Percentiles rank a stretch among this genome's conserved stretches.
phyloP scores from a whole-genome alignment of 768 basidiomycete species.

The Lentinula guzmanii region DNA sequence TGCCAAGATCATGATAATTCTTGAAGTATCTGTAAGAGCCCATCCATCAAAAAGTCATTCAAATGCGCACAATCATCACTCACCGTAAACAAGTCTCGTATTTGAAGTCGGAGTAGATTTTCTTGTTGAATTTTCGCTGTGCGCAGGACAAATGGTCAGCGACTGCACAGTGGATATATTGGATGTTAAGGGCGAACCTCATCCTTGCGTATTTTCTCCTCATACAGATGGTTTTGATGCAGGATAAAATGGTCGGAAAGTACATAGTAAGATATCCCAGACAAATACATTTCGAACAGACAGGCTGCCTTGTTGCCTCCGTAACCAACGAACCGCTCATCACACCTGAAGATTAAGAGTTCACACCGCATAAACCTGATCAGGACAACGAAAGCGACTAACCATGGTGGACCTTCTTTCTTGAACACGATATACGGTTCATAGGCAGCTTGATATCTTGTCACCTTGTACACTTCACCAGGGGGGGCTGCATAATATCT shows the following conservation, averaged over 20 bases:
- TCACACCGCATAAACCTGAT: not conserved
- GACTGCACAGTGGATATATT: not conserved
- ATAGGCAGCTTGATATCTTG: constrained; percentile 75
- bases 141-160: not conserved
- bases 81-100: constrained; percentile 71
- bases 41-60: not conserved
- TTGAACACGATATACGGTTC: constrained; percentile 86
- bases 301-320: constrained; percentile 93
- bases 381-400: not conserved
- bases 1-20: constrained; percentile 44
- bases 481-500: constrained; percentile 55
- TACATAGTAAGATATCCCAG: constrained; percentile 80
- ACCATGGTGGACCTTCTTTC: constrained; percentile 75
- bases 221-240: constrained; percentile 81
- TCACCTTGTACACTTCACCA: constrained; percentile 71
- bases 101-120: constrained; percentile 71
- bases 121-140: constrained; percentile 71
- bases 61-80: constrained; percentile 1
- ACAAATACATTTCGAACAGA: constrained; percentile 85
- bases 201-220: constrained; percentile 63
- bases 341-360: constrained; percentile 56
- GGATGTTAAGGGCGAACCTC: constrained; percentile 40
- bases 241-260: constrained; percentile 84
- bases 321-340: constrained; percentile 87
- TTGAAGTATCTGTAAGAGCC: constrained; percentile 50